These are phyloP conservation scores for Pichia sp. DNA, from an alignment of 1,139 yeast genomes.

Conservation along the genomic window DNA sequence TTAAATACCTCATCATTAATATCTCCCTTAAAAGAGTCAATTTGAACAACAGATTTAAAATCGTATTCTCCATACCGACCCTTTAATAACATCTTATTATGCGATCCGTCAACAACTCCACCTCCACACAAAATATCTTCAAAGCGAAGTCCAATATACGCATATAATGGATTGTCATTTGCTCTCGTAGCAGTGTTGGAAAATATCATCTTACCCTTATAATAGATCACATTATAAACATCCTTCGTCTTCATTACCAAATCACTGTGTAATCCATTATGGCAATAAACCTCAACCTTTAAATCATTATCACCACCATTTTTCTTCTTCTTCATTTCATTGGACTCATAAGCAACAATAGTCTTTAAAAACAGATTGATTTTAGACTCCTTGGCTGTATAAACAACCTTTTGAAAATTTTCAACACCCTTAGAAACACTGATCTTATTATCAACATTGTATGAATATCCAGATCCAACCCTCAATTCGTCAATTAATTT, in stretches of 20 bases:
- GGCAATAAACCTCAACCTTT: conserved; percentile 20
- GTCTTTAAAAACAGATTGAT: conserved; percentile 10
- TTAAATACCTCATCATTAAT: too few species aligned
- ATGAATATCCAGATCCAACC: background rate
- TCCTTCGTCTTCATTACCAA: conserved; percentile 9
- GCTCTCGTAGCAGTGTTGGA: conserved; percentile 16
- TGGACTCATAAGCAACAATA: conserved; percentile 15
- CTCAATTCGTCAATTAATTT: background rate
- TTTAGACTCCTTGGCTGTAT: conserved; percentile 15
- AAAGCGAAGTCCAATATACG: conserved; percentile 21
- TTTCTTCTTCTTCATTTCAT: background rate
- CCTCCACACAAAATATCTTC: conserved; percentile 14
- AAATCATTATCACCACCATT: too few species aligned
- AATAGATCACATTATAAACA: conserved; percentile 17
- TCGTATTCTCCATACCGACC: conserved; percentile 16
- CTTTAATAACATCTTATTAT: conserved; percentile 17
- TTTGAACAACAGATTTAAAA: conserved; percentile 17
- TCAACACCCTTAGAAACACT: background rate
- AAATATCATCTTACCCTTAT: conserved; percentile 18
- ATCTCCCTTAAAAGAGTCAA: conserved; percentile 17
- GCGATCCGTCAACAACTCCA: conserved; percentile 12
- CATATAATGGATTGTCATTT: conserved; percentile 10
- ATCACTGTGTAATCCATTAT: conserved; percentile 22
- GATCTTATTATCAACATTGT: background rate
- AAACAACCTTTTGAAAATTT: background rate